phyloP scores from a whole-genome alignment of 805 yeast species.

The Saccharomycopsis sp. region DNA sequence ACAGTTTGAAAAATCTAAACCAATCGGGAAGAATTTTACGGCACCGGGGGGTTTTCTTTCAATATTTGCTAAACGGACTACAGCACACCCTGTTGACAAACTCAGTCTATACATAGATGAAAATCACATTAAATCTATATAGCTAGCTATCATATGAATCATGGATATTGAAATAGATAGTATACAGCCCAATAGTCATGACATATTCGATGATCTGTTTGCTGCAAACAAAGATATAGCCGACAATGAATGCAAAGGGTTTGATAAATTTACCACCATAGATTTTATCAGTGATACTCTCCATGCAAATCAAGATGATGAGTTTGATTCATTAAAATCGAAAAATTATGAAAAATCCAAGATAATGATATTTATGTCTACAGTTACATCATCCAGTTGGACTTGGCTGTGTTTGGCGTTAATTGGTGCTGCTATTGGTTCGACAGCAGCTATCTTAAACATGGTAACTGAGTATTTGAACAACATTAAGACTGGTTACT shows the following conservation, averaged over 20 bases:
- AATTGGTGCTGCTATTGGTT: constrained; percentile 74
- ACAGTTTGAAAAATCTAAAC: no score
- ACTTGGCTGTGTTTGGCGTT: constrained; percentile 66
- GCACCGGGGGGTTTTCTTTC: no score
- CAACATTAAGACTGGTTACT: constrained; percentile 71
- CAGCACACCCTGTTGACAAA: no score
- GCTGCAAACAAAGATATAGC: constrained; percentile 24
- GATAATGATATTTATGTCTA: constrained; percentile 6
- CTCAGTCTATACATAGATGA: no score
- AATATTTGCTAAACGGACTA: no score
- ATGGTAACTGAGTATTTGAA: constrained; percentile 84
- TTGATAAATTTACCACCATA: constrained; percentile 56
- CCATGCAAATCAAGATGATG: constrained; percentile 33
- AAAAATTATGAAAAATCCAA: constrained; percentile 1
- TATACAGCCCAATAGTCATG: background rate
- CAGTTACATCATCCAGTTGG: constrained; percentile 27
- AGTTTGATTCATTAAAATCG: constrained; percentile 17
- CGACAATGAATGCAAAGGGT: constrained; percentile 35
- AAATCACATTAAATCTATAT: no score
- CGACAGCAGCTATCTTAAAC: constrained; percentile 75
- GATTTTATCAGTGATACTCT: constrained; percentile 65
- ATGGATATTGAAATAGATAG: background rate
- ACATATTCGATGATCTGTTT: constrained; percentile 12
- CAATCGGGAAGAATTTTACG: no score
- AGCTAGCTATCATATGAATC: no score